These are phyloP conservation scores for Kluyveromyces wickerhamii DNA, from an alignment of 805 yeast genomes.

Conservation along the genomic window DNA sequence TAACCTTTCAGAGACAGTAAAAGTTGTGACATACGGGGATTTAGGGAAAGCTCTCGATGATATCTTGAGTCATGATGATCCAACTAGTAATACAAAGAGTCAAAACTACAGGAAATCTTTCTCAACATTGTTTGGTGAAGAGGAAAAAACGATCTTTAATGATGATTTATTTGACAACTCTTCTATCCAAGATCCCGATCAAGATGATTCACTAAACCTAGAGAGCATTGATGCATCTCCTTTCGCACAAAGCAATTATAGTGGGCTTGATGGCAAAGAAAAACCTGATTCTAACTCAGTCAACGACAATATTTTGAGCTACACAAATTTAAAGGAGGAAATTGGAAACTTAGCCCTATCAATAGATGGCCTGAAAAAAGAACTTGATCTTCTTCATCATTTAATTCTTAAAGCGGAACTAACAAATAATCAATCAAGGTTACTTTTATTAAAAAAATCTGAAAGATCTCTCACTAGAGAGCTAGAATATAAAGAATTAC, in stretches of 20 bases:
- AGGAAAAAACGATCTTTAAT: slow-evolving; percentile 10
- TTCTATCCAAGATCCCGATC: slow-evolving; percentile 16
- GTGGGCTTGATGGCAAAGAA: not conserved
- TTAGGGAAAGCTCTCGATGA: slow-evolving; percentile 29
- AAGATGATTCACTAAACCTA: slow-evolving; percentile 3
- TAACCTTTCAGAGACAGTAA: slow-evolving; percentile 9
- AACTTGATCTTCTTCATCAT: slow-evolving; percentile 56
- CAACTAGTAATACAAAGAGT: not conserved
- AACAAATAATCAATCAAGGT: slow-evolving; percentile 65
- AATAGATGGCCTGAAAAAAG: slow-evolving; percentile 51
- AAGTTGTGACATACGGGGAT: slow-evolving; percentile 20
- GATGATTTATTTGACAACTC: slow-evolving; percentile 10
- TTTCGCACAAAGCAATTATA: not conserved
- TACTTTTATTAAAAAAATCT: slow-evolving; percentile 62
- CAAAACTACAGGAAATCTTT: slow-evolving; percentile 4
- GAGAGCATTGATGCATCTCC: not conserved
- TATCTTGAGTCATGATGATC: slow-evolving; percentile 32
- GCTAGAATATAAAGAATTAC: slow-evolving; percentile 62
- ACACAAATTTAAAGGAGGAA: slow-evolving; percentile 45
- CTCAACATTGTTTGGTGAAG: slow-evolving; percentile 13
- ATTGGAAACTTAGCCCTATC: slow-evolving; percentile 52
- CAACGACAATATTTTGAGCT: not conserved
- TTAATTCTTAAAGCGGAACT: slow-evolving; percentile 75
- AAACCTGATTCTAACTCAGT: not conserved
- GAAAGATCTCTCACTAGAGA: slow-evolving; percentile 60